Percentiles rank a stretch among this genome's conserved stretches.
Evolutionary conservation across 345 rosid genomes (phyloP).

Genomic region (Acer saccharum): DNA sequence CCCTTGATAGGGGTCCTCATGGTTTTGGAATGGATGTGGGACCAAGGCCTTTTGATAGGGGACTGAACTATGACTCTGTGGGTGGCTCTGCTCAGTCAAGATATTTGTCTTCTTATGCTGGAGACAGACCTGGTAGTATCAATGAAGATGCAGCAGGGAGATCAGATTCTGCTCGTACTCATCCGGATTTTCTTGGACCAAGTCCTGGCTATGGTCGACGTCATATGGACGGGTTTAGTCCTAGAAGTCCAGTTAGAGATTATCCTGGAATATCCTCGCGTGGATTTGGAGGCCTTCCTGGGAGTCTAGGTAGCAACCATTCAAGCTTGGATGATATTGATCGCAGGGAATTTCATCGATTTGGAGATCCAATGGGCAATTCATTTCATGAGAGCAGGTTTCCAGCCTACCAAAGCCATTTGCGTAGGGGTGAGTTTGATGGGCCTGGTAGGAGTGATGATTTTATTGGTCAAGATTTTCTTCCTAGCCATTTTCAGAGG

Average conservation of each 20-base stretch:
- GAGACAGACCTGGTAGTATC: slow-evolving; percentile 46
- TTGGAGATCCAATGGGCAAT: slow-evolving; percentile 35
- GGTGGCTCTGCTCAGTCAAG: slow-evolving; percentile 43
- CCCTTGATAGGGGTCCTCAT: slow-evolving; percentile 44
- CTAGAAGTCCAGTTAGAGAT: slow-evolving; percentile 64
- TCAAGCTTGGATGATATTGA: slow-evolving; percentile 38
- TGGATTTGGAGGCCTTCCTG: slow-evolving; percentile 43
- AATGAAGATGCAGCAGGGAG: slow-evolving; percentile 39
- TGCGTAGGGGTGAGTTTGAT: slow-evolving; percentile 53
- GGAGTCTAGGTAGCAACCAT: slow-evolving; percentile 18
- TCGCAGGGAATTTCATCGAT: slow-evolving; percentile 42
- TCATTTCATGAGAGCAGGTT: slow-evolving; percentile 45
- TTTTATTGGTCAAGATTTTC: slow-evolving; percentile 39
- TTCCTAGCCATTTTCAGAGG: slow-evolving; percentile 46
- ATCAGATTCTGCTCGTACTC: slow-evolving; percentile 36
- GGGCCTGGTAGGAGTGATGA: slow-evolving; percentile 48
- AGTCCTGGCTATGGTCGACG: slow-evolving; percentile 43
- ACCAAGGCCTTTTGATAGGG: slow-evolving; percentile 39
- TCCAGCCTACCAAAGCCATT: slow-evolving; percentile 41
- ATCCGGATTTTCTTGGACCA: slow-evolving; percentile 40
- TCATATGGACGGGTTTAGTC: slow-evolving; percentile 40
- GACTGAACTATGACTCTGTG: slow-evolving; percentile 22
- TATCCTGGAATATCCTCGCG: slow-evolving; percentile 35
- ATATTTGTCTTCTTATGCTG: slow-evolving; percentile 46
- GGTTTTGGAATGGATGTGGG: slow-evolving; percentile 43